phyloP scores from a whole-genome alignment of 352 stramenopile genomes.

The Phytophthora lateralis region DNA sequence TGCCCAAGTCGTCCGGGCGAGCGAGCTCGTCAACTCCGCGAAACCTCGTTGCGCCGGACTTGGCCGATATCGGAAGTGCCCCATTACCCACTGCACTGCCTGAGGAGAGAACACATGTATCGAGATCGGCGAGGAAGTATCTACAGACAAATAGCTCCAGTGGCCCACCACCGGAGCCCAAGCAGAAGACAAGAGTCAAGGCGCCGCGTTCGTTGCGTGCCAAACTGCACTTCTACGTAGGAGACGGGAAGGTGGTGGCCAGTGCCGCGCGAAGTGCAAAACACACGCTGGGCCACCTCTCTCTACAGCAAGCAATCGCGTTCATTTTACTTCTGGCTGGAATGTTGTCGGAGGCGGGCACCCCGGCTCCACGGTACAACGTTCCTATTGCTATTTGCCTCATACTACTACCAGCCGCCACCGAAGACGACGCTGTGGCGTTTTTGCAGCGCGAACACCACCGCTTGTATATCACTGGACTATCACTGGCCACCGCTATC shows the following conservation, averaged over 20 bases:
- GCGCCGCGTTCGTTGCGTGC: constrained; percentile 29
- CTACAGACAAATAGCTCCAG: constrained; percentile 12
- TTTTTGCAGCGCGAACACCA: constrained; percentile 40
- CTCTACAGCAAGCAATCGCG: constrained; percentile 58
- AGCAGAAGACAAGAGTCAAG: constrained; percentile 19
- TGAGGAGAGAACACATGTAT: constrained; percentile 2
- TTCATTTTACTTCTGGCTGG: constrained; percentile 61
- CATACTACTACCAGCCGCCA: constrained; percentile 40
- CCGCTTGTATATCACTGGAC: constrained; percentile 56
- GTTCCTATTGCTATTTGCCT: constrained; percentile 62
- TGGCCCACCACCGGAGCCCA: neutral
- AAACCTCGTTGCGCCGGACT: constrained; percentile 46
- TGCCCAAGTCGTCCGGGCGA: constrained; percentile 27
- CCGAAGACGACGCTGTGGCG: constrained; percentile 31
- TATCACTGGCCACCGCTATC: constrained; percentile 48
- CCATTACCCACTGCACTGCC: constrained; percentile 19
- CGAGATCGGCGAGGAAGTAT: constrained; percentile 26
- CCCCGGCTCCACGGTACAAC: constrained; percentile 74
- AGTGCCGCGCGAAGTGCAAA: constrained; percentile 20
- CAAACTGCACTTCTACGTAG: constrained; percentile 34
- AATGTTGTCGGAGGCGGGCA: constrained; percentile 66
- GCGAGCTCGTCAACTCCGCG: constrained; percentile 32
- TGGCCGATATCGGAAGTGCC: constrained; percentile 17
- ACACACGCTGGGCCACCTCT: constrained; percentile 45
- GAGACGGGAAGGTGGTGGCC: constrained; percentile 15